Conservation (phyloP, 768 basidiomycete species). For the Russula brevipes region DNA sequence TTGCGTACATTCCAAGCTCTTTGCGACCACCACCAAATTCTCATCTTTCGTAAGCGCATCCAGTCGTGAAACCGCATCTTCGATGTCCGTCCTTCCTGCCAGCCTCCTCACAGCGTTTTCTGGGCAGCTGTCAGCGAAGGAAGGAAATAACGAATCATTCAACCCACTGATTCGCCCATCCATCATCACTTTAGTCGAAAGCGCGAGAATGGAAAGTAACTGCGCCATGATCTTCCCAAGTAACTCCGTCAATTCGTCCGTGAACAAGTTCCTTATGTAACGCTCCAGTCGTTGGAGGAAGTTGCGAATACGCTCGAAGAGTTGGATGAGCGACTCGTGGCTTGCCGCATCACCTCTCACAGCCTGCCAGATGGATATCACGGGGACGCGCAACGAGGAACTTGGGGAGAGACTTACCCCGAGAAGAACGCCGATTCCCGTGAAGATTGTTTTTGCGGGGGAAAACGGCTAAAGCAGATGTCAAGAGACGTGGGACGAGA, state of each 20-base stretch:
- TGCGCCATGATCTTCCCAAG: not conserved
- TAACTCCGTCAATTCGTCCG: not conserved
- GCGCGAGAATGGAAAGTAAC: not conserved
- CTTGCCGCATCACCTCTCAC: not conserved
- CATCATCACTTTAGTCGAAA: not conserved
- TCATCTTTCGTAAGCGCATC: not conserved
- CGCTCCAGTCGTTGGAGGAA: not conserved
- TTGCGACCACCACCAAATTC: not conserved
- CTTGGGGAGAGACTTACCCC: not conserved
- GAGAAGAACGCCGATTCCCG: not conserved
- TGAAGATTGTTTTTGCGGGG: not conserved
- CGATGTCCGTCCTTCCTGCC: not conserved
- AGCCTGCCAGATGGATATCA: not conserved
- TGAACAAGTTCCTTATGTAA: not conserved
- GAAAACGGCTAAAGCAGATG: not conserved
- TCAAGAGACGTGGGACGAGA: not conserved
- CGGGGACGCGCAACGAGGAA: too few relatives aligned
- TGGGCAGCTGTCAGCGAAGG: not conserved
- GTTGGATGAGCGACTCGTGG: not conserved
- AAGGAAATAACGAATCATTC: not conserved
- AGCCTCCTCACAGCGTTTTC: not conserved
- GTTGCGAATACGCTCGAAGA: not conserved
- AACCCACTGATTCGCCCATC: not conserved
- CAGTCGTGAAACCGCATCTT: not conserved
- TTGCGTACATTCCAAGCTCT: not conserved